A percentile compares a stretch with the other conserved stretches of the same genome.
Evolutionary conservation across 208 protist species (phyloP).

Genomic region (Trypanosoma cruzi): DNA sequence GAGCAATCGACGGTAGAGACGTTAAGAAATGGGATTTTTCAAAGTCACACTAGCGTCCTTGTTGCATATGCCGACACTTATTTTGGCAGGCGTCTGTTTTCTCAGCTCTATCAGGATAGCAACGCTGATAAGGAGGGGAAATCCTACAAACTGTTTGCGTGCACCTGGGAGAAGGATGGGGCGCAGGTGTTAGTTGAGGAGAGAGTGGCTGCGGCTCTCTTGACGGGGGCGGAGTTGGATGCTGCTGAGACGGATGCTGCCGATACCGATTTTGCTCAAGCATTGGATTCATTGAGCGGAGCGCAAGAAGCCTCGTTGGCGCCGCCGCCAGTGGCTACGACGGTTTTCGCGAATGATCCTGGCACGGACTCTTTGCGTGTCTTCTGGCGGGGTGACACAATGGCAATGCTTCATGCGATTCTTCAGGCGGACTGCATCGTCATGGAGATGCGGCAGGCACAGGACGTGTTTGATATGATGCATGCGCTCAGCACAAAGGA

Average conservation of each 20-base stretch:
- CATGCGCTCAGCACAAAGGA: constrained; percentile 60
- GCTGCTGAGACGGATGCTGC: neutral
- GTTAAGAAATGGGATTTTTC: neutral
- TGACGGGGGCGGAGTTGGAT: neutral
- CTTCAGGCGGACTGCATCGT: constrained; percentile 78
- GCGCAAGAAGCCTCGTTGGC: neutral
- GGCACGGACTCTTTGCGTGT: constrained; percentile 3
- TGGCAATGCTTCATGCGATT: constrained; percentile 57
- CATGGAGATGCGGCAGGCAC: constrained; percentile 74
- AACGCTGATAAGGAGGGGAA: neutral
- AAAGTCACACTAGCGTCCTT: constrained; percentile 52
- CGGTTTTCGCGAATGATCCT: neutral
- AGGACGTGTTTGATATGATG: constrained; percentile 86
- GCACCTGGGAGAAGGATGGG: constrained; percentile 65
- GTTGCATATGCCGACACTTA: constrained; percentile 85
- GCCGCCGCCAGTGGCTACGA: neutral
- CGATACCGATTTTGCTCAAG: neutral
- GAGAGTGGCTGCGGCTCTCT: neutral
- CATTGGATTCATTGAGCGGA: neutral
- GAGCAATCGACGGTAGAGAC: neutral
- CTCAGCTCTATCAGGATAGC: constrained; percentile 47
- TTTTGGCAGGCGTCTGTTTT: constrained; percentile 59
- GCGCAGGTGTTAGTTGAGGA: constrained; percentile 25
- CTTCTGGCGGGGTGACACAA: constrained; percentile 67
- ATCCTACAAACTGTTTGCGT: constrained; percentile 69